Evolutionary conservation across 768 basidiomycete genomes (phyloP), one percentile per base, ranked within the genome.

Genomic region (Leccinum longicurvipes): DNA sequence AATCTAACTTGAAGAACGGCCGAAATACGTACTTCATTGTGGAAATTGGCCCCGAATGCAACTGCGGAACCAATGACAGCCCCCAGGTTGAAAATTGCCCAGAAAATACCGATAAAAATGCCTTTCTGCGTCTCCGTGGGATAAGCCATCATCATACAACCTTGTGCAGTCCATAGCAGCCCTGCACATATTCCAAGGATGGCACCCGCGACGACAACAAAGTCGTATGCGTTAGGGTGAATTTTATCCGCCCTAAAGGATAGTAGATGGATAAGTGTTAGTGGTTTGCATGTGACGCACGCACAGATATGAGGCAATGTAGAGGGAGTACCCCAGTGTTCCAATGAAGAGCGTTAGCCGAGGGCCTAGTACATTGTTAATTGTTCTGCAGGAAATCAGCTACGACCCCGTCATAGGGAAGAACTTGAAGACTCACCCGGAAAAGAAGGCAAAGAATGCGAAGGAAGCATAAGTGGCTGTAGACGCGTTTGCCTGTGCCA

Each of bases 81-180:
- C 27, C 89, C 89, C 21, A 91, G 57, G 62, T 92, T 91, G 75
- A 93, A 93, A 58, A 92, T 87, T 44, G 80, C 73, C 91, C 91
- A 93, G 73, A 92, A 93, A 46, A 90, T 82, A 41, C 80, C 85
- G 50, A 93, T 90, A 71, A 79, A 91, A 29, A 72, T 74, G 15
- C 90, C 90, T 68, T 93, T 93, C 67, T 92, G 82, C 45, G 70
- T 65, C 67, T 93, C 90, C 0, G 87, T 90, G 0, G 90, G 87
- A 69, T 93, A 93, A 5, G 88, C 82, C 70, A 93, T 73, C 84
- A 92, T 91, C 56, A 93, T 74, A 17, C 83, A 85, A n/a, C 89
- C 91, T 64, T 93, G 90, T 0, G 89, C 87, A 1, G 89, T 86
- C 91, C 91, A 92, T 8, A 92, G 73, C 44, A 93, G 64, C 17